phyloP scores from a whole-genome alignment of 192 early-diverging fungal genomes.

The Rhizoclosmatium globosum region DNA sequence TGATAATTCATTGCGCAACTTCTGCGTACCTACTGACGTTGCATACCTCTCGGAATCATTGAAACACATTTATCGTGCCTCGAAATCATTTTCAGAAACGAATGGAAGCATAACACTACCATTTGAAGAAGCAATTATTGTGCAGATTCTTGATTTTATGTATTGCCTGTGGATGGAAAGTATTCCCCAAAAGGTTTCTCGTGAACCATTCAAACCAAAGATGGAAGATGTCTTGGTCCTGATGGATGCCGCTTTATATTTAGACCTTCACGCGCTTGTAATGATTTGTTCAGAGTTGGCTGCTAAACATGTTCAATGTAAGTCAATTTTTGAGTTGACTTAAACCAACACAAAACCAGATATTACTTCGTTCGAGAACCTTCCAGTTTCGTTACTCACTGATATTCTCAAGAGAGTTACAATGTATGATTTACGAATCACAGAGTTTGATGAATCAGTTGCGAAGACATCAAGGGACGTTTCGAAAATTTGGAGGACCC shows the following conservation, averaged over 20 bases:
- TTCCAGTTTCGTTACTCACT: neutral
- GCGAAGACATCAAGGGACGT: neutral
- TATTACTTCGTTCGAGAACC: slow-evolving; percentile 9
- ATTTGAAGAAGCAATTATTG: neutral
- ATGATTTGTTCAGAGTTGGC: neutral
- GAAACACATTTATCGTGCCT: neutral
- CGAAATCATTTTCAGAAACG: neutral
- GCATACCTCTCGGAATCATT: neutral
- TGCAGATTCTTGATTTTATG: slow-evolving; percentile 3
- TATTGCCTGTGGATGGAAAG: neutral
- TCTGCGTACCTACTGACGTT: slow-evolving; percentile 9
- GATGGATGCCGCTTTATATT: slow-evolving; percentile 27
- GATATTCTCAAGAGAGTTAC: slow-evolving; percentile 22
- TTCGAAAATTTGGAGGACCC: neutral
- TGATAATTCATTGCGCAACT: neutral
- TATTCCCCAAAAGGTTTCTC: neutral
- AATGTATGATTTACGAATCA: neutral
- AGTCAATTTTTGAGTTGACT: neutral
- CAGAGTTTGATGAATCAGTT: neutral
- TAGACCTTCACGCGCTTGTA: slow-evolving; percentile 3
- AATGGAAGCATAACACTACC: neutral
- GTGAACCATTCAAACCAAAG: slow-evolving; percentile 2
- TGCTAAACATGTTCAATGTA: slow-evolving; percentile 7
- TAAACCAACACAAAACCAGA: neutral
- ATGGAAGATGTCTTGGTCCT: neutral